These are phyloP conservation scores for Mucor indicus DNA, from an alignment of 371 early-diverging fungal genomes.

Conservation along the genomic window DNA sequence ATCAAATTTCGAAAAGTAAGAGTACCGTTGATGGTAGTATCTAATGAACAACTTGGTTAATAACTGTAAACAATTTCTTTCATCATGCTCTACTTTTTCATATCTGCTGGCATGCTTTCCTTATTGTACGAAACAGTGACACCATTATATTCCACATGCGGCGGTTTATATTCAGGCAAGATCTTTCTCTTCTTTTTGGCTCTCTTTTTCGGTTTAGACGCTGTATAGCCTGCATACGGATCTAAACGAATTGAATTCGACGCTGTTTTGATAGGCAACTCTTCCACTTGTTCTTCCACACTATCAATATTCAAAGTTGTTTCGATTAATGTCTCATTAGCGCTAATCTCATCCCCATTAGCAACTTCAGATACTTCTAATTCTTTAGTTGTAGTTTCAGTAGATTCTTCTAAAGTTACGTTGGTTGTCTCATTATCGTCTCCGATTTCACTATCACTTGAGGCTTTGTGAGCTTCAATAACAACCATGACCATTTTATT, in stretches of 20 bases:
- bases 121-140: conserved; percentile 27
- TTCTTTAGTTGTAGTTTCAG: not conserved
- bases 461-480: no score
- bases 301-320: not conserved
- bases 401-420: not conserved
- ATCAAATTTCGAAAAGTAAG: conserved; percentile 81
- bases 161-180: not conserved
- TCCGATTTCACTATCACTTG: no score
- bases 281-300: not conserved
- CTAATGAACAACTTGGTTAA: conserved; percentile 32
- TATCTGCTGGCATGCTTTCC: conserved; percentile 22
- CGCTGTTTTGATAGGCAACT: not conserved
- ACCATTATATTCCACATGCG: conserved; percentile 11
- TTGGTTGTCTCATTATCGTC: no score
- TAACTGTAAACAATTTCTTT: not conserved
- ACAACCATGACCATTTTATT: no score
- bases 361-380: not conserved
- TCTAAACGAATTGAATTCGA: not conserved
- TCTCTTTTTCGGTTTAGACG: not conserved
- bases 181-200: conserved; percentile 2
- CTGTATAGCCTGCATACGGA: conserved; percentile 12
- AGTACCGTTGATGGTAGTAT: conserved; percentile 85
- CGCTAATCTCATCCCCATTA: not conserved
- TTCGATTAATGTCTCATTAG: not conserved
- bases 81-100: conserved; percentile 28